A percentile compares a stretch with the other conserved stretches of the same genome.
These are phyloP conservation scores for Miscanthus sacchariflorus DNA, from an alignment of 202 grass and related monocot species.

Conservation along the genomic window DNA sequence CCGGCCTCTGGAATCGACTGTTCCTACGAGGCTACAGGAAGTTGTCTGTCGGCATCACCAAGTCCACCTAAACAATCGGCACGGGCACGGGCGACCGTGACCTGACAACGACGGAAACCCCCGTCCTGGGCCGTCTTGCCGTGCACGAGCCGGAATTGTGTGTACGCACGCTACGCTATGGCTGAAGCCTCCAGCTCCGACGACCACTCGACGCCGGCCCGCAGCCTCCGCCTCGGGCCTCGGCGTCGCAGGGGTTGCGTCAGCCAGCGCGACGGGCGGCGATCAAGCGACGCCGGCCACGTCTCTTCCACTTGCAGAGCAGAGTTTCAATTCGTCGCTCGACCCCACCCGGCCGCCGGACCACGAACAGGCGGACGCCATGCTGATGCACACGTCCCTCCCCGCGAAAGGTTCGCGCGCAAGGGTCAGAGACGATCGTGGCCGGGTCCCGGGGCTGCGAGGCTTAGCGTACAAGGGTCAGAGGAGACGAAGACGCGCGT, in stretches of 20 bases:
- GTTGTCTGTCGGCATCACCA: not conserved
- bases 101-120: not conserved
- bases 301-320: no score
- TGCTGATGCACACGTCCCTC: no score
- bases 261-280: not conserved
- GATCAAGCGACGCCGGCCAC: not conserved
- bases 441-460: not conserved
- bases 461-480: not conserved
- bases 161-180: not conserved
- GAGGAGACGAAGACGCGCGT: not conserved
- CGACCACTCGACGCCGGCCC: not conserved
- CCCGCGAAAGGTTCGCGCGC: not conserved
- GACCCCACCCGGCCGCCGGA: no score
- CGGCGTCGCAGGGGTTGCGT: not conserved
- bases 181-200: not conserved
- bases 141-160: slow-evolving; percentile 3
- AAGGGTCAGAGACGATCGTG: not conserved
- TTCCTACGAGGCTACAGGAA: not conserved
- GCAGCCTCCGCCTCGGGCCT: not conserved
- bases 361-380: not conserved
- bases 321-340: no score
- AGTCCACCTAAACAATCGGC: not conserved
- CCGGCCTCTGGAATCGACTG: no score
- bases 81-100: not conserved
- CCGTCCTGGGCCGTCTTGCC: not conserved